These are phyloP conservation scores for Tuber calosporum DNA, from an alignment of 495 filamentous ascomycete species.

Conservation along the genomic window DNA sequence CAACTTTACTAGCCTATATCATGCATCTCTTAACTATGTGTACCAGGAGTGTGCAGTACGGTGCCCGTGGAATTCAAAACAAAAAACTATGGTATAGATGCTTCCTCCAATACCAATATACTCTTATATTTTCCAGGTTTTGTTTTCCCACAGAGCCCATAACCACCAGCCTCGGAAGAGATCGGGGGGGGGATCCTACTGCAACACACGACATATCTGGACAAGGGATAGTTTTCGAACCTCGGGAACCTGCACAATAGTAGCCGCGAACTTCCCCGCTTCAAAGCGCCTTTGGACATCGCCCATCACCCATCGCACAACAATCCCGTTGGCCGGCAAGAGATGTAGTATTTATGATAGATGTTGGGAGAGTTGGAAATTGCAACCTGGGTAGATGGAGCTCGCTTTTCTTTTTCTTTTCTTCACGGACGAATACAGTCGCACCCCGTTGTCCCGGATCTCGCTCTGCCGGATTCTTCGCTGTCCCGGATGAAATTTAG, in stretches of 20 bases:
- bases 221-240: neutral
- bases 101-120: neutral
- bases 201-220: neutral
- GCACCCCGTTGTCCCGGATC: no score
- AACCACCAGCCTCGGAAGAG: neutral
- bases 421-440: neutral
- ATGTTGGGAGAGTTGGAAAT: neutral
- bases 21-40: neutral
- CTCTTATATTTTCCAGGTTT: neutral
- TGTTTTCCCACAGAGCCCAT: neutral
- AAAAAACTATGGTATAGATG: neutral
- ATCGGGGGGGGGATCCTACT: neutral
- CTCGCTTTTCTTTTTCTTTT: neutral
- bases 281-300: neutral
- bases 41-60: neutral
- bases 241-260: neutral
- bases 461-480: no score
- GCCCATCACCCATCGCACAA: neutral
- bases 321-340: neutral
- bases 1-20: neutral
- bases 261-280: neutral
- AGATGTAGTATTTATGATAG: neutral
- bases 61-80: neutral
- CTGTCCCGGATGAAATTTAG: no score
- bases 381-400: neutral